These are phyloP conservation scores for Neopestalotiopsis rosae DNA, from an alignment of 2,329 filamentous ascomycete genomes.

Conservation along the genomic window DNA sequence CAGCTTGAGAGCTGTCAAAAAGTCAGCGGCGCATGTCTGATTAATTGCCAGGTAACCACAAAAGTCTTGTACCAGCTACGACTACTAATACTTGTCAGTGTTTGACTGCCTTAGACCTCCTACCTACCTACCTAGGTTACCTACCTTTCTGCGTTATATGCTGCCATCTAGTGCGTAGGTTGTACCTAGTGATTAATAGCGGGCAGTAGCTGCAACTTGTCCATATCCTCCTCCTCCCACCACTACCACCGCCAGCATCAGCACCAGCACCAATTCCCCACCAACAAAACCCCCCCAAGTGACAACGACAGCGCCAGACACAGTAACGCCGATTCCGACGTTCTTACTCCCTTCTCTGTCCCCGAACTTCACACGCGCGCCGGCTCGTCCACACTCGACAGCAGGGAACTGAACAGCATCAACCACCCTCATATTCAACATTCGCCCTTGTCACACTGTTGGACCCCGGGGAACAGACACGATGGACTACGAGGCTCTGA, in stretches of 20 bases:
- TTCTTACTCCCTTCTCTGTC: background rate
- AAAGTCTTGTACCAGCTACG: no score
- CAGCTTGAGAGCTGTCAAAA: no score
- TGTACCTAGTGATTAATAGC: background rate
- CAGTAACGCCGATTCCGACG: background rate
- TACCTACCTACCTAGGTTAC: no score
- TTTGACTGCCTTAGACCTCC: no score
- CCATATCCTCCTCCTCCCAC: conserved; percentile 16
- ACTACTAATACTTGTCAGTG: no score
- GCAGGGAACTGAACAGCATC: background rate
- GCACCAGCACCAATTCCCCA: background rate
- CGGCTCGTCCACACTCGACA: background rate
- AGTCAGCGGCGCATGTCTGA: no score
- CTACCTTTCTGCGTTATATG: no score
- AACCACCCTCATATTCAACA: background rate
- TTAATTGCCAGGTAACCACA: no score
- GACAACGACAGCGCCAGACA: no score
- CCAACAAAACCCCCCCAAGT: background rate
- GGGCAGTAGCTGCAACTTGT: conserved; percentile 21
- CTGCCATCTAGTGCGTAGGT: no score
- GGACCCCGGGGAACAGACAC: conserved; percentile 10
- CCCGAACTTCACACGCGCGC: background rate
- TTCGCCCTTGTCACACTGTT: background rate
- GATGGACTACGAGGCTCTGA: conserved; percentile 93
- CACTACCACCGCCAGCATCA: background rate